These are phyloP conservation scores for Penicillium verrucosum DNA, from an alignment of 2,329 filamentous ascomycete species.

Conservation along the genomic window DNA sequence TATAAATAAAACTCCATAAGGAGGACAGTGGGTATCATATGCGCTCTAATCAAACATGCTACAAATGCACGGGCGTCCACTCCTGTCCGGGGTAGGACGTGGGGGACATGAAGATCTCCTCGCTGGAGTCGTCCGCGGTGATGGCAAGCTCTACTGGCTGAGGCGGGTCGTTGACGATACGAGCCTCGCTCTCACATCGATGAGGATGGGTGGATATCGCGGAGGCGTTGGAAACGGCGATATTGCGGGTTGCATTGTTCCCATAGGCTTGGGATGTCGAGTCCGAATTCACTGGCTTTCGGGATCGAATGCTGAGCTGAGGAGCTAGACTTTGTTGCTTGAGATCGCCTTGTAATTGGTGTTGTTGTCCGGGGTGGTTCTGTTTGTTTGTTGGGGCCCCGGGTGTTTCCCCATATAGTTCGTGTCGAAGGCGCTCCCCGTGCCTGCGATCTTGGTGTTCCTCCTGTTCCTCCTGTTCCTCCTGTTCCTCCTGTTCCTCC, in stretches of 20 bases:
- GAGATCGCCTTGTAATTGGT: neutral
- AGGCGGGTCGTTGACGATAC: slow-evolving; percentile 21
- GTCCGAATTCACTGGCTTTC: slow-evolving; percentile 4
- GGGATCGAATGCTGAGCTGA: slow-evolving; percentile 8
- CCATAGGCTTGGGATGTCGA: neutral
- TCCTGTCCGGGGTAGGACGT: slow-evolving; percentile 50
- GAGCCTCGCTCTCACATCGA: slow-evolving; percentile 18
- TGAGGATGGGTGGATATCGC: slow-evolving; percentile 18
- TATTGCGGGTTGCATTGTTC: neutral
- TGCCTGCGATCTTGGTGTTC: neutral
- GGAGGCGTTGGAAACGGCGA: slow-evolving; percentile 10
- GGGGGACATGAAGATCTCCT: slow-evolving; percentile 49
- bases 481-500: neutral
- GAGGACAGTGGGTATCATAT: neutral
- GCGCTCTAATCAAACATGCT: neutral
- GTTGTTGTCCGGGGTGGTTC: neutral
- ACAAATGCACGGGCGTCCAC: slow-evolving; percentile 37
- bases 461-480: neutral
- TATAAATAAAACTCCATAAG: neutral
- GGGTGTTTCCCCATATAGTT: neutral
- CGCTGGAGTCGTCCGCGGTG: slow-evolving; percentile 39
- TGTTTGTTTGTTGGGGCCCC: neutral
- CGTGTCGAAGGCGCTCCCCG: neutral
- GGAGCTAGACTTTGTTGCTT: neutral
- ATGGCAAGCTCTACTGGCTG: slow-evolving; percentile 37